Percentiles rank a stretch among this genome's conserved stretches.
Conservation (phyloP, 495 filamentous ascomycete genomes). For the Rhizodiscina lignyota region DNA sequence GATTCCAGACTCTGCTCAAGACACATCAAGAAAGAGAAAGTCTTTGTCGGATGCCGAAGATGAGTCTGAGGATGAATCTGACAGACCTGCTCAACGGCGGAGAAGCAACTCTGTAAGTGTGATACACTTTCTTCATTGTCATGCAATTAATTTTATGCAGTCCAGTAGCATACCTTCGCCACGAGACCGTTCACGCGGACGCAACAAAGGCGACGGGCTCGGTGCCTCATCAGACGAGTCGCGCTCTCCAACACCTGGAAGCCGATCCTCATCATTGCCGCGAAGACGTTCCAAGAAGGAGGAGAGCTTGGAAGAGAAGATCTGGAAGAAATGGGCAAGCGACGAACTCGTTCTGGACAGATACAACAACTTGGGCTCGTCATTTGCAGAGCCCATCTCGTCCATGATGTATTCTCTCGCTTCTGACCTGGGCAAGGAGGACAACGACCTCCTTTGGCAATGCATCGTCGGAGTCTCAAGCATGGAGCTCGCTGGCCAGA, state of each 20-base stretch:
- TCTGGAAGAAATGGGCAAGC: no score
- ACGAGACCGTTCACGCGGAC: constrained; percentile 33
- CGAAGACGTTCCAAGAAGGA: no score
- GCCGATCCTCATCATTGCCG: constrained; percentile 33
- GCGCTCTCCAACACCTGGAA: constrained; percentile 26
- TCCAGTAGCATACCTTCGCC: constrained; percentile 1
- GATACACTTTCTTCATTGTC: neutral
- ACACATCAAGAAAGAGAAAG: constrained; percentile 61
- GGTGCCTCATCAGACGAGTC: constrained; percentile 27
- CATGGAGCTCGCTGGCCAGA: constrained; percentile 78
- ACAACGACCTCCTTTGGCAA: constrained; percentile 91
- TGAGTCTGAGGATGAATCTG: constrained; percentile 47
- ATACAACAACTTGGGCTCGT: constrained; percentile 76
- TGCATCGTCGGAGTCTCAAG: constrained; percentile 85
- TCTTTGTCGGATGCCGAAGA: constrained; percentile 64
- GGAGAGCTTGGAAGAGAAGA: no score
- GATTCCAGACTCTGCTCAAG: constrained; percentile 9
- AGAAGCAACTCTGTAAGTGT: constrained; percentile 72
- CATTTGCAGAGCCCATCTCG: constrained; percentile 88
- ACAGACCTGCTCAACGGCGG: constrained; percentile 57
- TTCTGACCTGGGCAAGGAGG: constrained; percentile 86
- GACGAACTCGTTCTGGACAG: constrained; percentile 52
- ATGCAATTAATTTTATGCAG: neutral
- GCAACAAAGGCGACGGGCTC: constrained; percentile 21
- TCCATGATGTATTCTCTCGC: constrained; percentile 87